These are phyloP conservation scores for Talaromyces sp. DNA, from an alignment of 2,329 filamentous ascomycete species.

Conservation along the genomic window DNA sequence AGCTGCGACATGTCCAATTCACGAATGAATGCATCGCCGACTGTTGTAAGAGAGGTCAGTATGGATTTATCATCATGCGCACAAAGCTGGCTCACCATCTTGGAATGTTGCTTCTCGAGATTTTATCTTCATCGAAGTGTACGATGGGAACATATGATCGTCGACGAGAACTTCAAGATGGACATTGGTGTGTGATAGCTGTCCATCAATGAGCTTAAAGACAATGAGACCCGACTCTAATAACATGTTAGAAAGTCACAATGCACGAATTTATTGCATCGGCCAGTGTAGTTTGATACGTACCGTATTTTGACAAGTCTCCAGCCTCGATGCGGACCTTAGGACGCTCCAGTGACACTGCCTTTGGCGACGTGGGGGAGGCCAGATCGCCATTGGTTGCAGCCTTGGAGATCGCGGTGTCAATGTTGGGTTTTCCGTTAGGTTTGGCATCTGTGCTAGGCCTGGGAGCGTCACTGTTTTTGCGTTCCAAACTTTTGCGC, in stretches of 20 bases:
- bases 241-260: conserved; percentile 31
- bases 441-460: conserved; percentile 17
- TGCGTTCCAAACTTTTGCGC: conserved; percentile 21
- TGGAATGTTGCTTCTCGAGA: conserved; percentile 70
- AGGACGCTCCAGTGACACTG: conserved; percentile 50
- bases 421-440: conserved; percentile 32
- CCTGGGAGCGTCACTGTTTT: not conserved
- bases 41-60: conserved; percentile 30
- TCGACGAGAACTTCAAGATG: conserved; percentile 89
- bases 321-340: conserved; percentile 76
- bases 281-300: not conserved
- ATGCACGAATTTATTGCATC: not conserved
- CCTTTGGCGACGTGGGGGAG: conserved; percentile 35
- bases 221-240: conserved; percentile 85
- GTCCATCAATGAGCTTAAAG: conserved; percentile 88
- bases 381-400: conserved; percentile 33
- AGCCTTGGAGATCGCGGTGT: conserved; percentile 34
- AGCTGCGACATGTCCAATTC: conserved; percentile 96
- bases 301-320: conserved; percentile 73
- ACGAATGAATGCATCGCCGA: conserved; percentile 91
- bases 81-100: conserved; percentile 58
- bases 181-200: conserved; percentile 70
- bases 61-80: too few relatives aligned
- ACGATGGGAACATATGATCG: conserved; percentile 89
- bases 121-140: conserved; percentile 72